Evolutionary conservation across 768 basidiomycete genomes (phyloP).

Genomic region (Lactarius hengduanensis): DNA sequence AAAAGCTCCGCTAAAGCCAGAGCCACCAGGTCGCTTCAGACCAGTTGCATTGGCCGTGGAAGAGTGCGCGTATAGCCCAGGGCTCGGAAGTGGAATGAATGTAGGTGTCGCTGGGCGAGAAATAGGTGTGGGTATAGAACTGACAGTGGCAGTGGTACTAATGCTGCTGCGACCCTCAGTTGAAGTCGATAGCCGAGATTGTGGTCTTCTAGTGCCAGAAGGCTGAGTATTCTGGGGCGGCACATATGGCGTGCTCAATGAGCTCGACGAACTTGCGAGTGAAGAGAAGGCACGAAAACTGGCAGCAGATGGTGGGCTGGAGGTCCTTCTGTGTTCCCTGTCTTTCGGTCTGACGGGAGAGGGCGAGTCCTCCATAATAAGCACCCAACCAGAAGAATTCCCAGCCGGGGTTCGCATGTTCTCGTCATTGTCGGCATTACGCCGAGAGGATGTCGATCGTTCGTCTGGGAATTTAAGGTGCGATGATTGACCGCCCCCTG

Average conservation of each 20-base stretch:
- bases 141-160: conserved; percentile 54
- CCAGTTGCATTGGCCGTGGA: conserved; percentile 40
- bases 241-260: conserved; percentile 44
- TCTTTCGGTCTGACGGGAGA: conserved; percentile 63
- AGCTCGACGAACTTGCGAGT: conserved; percentile 46
- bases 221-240: conserved; percentile 44
- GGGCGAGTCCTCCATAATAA: conserved; percentile 86
- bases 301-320: conserved; percentile 57
- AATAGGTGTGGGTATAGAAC: conserved; percentile 61
- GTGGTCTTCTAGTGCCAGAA: conserved; percentile 58
- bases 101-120: conserved; percentile 78
- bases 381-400: conserved; percentile 80
- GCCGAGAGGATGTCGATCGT: conserved; percentile 28
- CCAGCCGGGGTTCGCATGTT: conserved; percentile 48
- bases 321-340: conserved; percentile 41
- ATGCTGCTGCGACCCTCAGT: conserved; percentile 43
- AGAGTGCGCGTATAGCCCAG: conserved; percentile 45
- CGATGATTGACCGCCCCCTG: conserved; percentile 17
- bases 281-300: conserved; percentile 50
- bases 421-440: conserved; percentile 35
- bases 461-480: conserved; percentile 38
- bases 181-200: conserved; percentile 69
- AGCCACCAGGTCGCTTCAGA: conserved; percentile 61
- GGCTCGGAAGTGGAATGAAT: conserved; percentile 67
- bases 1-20: conserved; percentile 40